phyloP scores from a whole-genome alignment of 1,139 yeast species.

The Blastobotrys aristatus region DNA sequence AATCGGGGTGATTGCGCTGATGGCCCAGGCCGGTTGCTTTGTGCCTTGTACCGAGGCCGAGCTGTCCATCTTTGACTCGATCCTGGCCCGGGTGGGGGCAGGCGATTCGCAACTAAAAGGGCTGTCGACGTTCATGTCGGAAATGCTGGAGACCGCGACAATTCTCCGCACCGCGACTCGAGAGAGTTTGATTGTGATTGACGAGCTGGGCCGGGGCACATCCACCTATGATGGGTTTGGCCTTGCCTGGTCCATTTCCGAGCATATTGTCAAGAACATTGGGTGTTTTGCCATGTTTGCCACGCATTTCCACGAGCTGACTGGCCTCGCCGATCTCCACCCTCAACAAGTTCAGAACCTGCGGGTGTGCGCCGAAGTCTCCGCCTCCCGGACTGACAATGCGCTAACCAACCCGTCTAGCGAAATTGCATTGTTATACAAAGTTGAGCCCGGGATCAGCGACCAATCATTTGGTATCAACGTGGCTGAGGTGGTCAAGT shows the following conservation, averaged over 20 bases:
- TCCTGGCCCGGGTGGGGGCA: conserved; percentile 96
- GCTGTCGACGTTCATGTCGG: conserved; percentile 95
- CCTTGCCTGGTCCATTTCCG: conserved; percentile 93
- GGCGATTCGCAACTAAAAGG: conserved; percentile 97
- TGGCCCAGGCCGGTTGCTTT: conserved; percentile 93
- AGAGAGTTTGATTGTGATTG: conserved; percentile 84
- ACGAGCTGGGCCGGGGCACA: conserved; percentile 95
- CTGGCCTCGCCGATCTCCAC: conserved; percentile 63
- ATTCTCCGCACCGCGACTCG: conserved; percentile 80
- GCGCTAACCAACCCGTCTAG: conserved; percentile 34
- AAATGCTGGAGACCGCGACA: conserved; percentile 93
- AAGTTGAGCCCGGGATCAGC: conserved; percentile 86
- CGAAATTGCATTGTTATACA: conserved; percentile 82
- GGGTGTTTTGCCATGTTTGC: conserved; percentile 86
- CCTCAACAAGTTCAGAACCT: conserved; percentile 62
- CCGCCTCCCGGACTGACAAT: conserved; percentile 30
- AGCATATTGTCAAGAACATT: conserved; percentile 65
- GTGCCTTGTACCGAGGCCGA: conserved; percentile 76
- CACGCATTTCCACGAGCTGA: conserved; percentile 94
- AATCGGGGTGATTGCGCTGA: conserved; percentile 77
- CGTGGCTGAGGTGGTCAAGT: conserved; percentile 92
- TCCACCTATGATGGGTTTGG: conserved; percentile 98
- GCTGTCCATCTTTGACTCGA: conserved; percentile 80
- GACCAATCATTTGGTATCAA: conserved; percentile 97
- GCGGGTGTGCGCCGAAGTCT: conserved; percentile 92